These are phyloP conservation scores for Ceratobasidium sp. DNA, from an alignment of 1,284 basidiomycete genomes.

Conservation along the genomic window DNA sequence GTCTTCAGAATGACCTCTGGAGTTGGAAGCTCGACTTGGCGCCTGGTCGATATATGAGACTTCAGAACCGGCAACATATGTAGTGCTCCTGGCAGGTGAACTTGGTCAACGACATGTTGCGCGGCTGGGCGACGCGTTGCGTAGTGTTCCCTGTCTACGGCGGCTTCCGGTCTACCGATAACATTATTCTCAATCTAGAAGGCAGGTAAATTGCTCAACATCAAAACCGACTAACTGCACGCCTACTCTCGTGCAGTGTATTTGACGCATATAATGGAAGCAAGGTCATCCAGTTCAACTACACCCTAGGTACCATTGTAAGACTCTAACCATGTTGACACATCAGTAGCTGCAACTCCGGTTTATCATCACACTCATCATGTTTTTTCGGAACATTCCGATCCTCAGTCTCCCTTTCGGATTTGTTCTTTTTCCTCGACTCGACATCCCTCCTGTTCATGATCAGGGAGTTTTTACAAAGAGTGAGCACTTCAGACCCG, in stretches of 20 bases:
- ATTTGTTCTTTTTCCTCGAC: conserved; percentile 81
- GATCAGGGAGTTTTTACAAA: conserved; percentile 54
- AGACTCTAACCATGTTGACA: conserved; percentile 59
- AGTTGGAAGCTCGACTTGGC: conserved; percentile 85
- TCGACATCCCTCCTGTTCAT: conserved; percentile 73
- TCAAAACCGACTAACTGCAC: neutral
- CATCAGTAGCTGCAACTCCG: conserved; percentile 56
- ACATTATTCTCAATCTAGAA: conserved; percentile 73
- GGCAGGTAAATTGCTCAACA: conserved; percentile 55
- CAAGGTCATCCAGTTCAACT: conserved; percentile 61
- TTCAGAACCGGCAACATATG: conserved; percentile 82
- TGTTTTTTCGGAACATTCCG: conserved; percentile 73
- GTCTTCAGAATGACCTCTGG: conserved; percentile 88
- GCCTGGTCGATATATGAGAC: conserved; percentile 83
- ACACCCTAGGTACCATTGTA: conserved; percentile 73
- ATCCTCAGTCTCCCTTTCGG: conserved; percentile 73
- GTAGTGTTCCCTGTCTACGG: conserved; percentile 87
- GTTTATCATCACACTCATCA: conserved; percentile 77
- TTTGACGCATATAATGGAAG: conserved; percentile 64
- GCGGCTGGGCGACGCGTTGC: conserved; percentile 50
- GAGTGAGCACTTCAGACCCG: neutral
- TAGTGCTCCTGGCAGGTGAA: conserved; percentile 73
- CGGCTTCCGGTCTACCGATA: conserved; percentile 87
- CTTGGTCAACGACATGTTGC: neutral
- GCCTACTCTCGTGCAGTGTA: conserved; percentile 61